These are phyloP conservation scores for Rhodotorula sp. DNA, from an alignment of 1,284 basidiomycete species.

Conservation along the genomic window DNA sequence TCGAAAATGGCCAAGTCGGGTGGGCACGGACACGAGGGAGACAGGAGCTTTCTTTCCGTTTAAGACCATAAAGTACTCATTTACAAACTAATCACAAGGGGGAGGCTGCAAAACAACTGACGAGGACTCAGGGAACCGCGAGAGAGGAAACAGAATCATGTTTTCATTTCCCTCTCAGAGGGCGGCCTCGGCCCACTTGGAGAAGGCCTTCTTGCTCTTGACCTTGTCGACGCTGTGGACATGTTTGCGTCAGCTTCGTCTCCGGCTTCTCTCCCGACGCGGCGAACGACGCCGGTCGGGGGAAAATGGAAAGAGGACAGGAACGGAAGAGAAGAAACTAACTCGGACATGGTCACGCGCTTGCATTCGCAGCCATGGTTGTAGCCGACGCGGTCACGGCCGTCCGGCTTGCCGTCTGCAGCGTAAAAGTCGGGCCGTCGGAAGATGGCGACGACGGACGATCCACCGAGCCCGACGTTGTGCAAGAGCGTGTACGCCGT, in stretches of 20 bases:
- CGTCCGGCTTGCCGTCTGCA: slow-evolving; percentile 58
- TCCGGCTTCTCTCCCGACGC: no score
- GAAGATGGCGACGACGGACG: slow-evolving; percentile 69
- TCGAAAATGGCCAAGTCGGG: no score
- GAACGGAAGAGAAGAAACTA: not conserved
- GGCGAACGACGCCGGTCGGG: no score
- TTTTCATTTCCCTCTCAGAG: not conserved
- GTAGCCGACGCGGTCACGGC: slow-evolving; percentile 68
- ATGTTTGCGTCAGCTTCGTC: not conserved
- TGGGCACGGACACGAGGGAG: no score
- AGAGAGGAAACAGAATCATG: not conserved
- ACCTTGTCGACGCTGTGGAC: slow-evolving; percentile 61
- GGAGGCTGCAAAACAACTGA: not conserved
- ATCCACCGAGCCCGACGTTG: slow-evolving; percentile 65
- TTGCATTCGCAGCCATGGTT: slow-evolving; percentile 70
- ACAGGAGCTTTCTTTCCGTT: no score
- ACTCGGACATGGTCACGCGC: slow-evolving; percentile 60
- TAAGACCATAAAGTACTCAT: no score
- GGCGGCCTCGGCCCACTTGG: slow-evolving; percentile 28
- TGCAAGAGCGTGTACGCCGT: slow-evolving; percentile 78
- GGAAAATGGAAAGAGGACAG: no score
- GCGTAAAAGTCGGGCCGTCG: slow-evolving; percentile 68
- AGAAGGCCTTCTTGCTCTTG: slow-evolving; percentile 61
- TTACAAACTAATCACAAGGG: no score
- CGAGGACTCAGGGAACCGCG: not conserved